Base-by-base conservation (phyloP, 345 rosid genomes). In the Isatis tinctoria region DNA sequence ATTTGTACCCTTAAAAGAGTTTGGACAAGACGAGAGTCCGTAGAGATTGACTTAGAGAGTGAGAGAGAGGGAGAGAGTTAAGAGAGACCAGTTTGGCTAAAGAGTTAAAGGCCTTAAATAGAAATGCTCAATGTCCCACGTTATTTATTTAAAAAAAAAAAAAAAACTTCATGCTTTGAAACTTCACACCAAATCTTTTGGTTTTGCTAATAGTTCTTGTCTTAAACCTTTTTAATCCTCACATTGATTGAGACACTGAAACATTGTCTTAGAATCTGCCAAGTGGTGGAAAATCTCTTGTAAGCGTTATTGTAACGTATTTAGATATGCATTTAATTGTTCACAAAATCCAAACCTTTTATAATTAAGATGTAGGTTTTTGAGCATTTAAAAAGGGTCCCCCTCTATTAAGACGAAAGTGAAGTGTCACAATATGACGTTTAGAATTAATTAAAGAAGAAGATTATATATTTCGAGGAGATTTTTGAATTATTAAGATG, bases 261-360 rank as follows among this genome's bases (percentile, higher is more conserved):
- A 32, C 56, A 53, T 44, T 5, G 37, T 45, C 32, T 22, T 22
- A 36, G 60, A 36, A 45, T n/a, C 24, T 37, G 67, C 66, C 72
- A 74, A 57, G 72, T 74, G 71, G 65, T 17, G 39, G 6, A n/a
- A 58, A 65, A 45, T 18, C 49, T 65, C 72, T 65, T 57, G 49
- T 26, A 33, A 40, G 28, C 28, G 20, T 32, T n/a, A n/a, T n/a
- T n/a, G 56, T 10, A n/a, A 72, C 63, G 48, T 45, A 57, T 35
- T 12, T 17, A 35, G 32, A 65, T 43, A 49, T 67, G 73, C 62
- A 74, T 74, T 74, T 8, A 74, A 75, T 51, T n/a, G 3, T 33
- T 35, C 47, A 73, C 56, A 63, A 35, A 8, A 17, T 14, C 64
- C 61, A 57, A 41, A 26, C 37, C 8, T 5, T 27, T 8, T 26